phyloP scores from a whole-genome alignment of 352 stramenopile species.

The Pythium phragmiticola region DNA sequence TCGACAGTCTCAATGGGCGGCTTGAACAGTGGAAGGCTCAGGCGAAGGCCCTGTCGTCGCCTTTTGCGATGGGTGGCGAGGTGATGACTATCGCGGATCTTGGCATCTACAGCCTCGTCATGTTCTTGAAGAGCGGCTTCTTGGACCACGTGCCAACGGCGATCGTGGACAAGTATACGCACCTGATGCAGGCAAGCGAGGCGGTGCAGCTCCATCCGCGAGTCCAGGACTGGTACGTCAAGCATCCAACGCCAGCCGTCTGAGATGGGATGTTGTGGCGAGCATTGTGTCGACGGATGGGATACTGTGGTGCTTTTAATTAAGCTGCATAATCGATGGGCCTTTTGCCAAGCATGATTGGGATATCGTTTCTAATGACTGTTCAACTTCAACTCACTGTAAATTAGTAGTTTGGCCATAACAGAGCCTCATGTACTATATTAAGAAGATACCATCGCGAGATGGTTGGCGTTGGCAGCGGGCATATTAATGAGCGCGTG shows the following conservation, averaged over 20 bases:
- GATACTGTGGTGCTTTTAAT: too few relatives aligned
- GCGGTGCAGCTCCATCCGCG: conserved; percentile 13
- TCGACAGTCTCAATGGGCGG: conserved; percentile 40
- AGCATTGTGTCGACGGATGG: background rate
- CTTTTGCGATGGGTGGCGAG: conserved; percentile 28
- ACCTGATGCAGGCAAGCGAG: background rate
- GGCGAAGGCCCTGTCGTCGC: conserved; percentile 1
- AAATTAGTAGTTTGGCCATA: too few relatives aligned
- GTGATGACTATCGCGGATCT: conserved; percentile 48
- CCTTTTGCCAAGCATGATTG: too few relatives aligned
- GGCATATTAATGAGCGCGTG: too few relatives aligned
- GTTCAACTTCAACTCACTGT: too few relatives aligned
- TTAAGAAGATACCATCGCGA: too few relatives aligned
- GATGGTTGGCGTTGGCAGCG: too few relatives aligned
- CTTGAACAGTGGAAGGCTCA: conserved; percentile 15
- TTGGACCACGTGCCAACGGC: conserved; percentile 15
- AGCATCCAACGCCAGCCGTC: background rate
- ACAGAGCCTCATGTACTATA: too few relatives aligned
- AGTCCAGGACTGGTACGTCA: conserved; percentile 16
- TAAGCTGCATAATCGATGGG: too few relatives aligned
- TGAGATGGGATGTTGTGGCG: background rate
- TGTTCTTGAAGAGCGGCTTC: conserved; percentile 13
- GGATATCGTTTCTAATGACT: too few relatives aligned
- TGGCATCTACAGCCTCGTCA: conserved; percentile 42
- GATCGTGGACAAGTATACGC: conserved; percentile 11